A percentile compares a stretch with the other conserved stretches of the same genome.
These are phyloP conservation scores for Botryotinia calthae DNA, from an alignment of 2,329 filamentous ascomycete genomes.

Conservation along the genomic window DNA sequence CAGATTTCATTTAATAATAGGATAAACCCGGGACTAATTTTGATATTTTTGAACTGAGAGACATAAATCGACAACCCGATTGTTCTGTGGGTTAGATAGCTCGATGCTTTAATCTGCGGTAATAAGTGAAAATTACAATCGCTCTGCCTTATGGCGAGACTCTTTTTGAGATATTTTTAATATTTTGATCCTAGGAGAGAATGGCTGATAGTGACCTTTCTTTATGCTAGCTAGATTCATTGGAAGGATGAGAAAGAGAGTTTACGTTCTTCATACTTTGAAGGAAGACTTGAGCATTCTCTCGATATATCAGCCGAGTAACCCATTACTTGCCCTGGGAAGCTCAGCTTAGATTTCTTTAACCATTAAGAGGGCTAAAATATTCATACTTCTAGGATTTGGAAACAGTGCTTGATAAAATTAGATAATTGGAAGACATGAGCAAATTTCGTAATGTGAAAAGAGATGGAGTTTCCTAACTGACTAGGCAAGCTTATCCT, in stretches of 20 bases:
- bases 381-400: not conserved
- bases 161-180: not conserved
- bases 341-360: no score
- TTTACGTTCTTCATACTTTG: not conserved
- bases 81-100: not conserved
- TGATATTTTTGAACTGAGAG: not conserved
- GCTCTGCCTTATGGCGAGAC: not conserved
- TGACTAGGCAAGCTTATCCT: not conserved
- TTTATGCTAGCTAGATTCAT: not conserved
- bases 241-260: not conserved
- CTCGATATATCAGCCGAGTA: not conserved
- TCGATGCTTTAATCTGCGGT: not conserved
- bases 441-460: not conserved
- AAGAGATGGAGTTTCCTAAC: not conserved
- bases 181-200: not conserved
- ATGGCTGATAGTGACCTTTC: not conserved
- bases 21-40: rapidly evolving
- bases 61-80: not conserved
- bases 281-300: not conserved
- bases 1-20: not conserved
- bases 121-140: not conserved
- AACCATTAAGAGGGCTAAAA: not conserved
- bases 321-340: not conserved
- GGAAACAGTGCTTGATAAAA: not conserved
- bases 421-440: not conserved